Evolutionary conservation across 2,329 filamentous ascomycete species (phyloP), one percentile per base, ranked within the genome.

Genomic region (Colletotrichum coccodes): DNA sequence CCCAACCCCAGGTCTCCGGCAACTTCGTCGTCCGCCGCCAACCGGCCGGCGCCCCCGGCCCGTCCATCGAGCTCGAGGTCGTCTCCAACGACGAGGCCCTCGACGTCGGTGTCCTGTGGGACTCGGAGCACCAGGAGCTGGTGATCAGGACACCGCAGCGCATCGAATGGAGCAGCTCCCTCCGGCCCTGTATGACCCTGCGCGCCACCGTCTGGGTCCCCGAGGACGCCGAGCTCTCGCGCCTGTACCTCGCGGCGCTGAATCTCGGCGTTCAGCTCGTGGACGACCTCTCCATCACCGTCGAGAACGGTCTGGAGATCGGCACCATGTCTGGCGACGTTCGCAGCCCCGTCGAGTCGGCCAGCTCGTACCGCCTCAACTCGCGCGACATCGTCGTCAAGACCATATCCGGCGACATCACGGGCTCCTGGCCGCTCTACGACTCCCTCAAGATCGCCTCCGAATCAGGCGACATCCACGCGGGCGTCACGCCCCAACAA

Each of bases 371-470:
- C 74, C 70, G 72, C 7, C 76, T 89, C 52, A 75, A 81, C 62
- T 82, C 83, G 0, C 80, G 83, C 36, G 72, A 79, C 57, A 81
- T 85, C 63, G 73, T 78, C 32, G 78, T 85, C 16, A 71, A 74
- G 30, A 84, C 85, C 21, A 79, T 81, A 3, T 80, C 84, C 1
- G 84, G 84, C 8, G 57, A 75, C 16, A 81, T 89, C 70, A 67
- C 68, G 16, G 87, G 87, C 34, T 81, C 80, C 74, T 88, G 84
- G 78, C 84, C 86, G 0, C 77, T 89, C 1, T 85, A 83, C 73
- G 84, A 87, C 72, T 75, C 81, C 34, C 80, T 89, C 14, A 76
- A 78, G 21, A 74, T 88, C n/a, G 71, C 76, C 21, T 81, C 83
- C 8, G 77, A 78, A 0, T 84, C 86, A 0, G 87, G 86, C 53